phyloP scores from a whole-genome alignment of 208 protist genomes.

The Trypanosoma congolense region DNA sequence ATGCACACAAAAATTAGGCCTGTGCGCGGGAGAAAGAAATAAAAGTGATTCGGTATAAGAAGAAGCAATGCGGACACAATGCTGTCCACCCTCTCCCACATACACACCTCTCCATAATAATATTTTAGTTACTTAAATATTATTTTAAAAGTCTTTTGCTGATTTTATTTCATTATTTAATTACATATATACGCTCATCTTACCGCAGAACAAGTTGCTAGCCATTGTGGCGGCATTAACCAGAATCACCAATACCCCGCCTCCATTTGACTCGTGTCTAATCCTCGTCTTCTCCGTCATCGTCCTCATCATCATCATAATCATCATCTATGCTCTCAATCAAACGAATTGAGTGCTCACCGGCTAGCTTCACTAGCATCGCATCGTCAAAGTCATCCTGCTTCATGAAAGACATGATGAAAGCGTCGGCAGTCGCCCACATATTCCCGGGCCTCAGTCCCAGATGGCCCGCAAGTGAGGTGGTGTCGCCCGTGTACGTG shows the following conservation, averaged over 20 bases:
- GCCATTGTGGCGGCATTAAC: too few species aligned
- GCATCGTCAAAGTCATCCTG: slow-evolving; percentile 37
- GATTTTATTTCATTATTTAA: background rate
- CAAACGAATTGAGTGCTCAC: slow-evolving; percentile 27
- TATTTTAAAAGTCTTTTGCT: background rate
- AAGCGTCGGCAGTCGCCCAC: slow-evolving; percentile 74
- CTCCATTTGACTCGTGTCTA: slow-evolving; percentile 14
- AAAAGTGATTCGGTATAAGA: too few species aligned
- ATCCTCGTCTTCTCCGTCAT: slow-evolving; percentile 26
- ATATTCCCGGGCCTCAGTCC: slow-evolving; percentile 63
- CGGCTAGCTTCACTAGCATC: slow-evolving; percentile 57
- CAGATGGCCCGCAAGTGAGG: slow-evolving; percentile 52
- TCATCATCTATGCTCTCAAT: slow-evolving; percentile 45
- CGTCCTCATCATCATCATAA: slow-evolving; percentile 34
- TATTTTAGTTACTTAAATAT: slow-evolving; percentile 3
- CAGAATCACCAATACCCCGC: too few species aligned
- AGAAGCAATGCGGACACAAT: too few species aligned
- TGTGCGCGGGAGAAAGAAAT: too few species aligned
- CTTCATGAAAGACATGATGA: slow-evolving; percentile 60
- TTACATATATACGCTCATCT: too few species aligned
- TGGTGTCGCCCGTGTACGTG: slow-evolving; percentile 54
- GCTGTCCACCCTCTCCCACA: too few species aligned
- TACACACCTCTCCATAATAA: background rate
- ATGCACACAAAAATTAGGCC: too few species aligned
- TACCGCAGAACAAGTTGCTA: too few species aligned